Evolutionary conservation across 345 rosid genomes (phyloP).

Genomic region (Brassica rapa): DNA sequence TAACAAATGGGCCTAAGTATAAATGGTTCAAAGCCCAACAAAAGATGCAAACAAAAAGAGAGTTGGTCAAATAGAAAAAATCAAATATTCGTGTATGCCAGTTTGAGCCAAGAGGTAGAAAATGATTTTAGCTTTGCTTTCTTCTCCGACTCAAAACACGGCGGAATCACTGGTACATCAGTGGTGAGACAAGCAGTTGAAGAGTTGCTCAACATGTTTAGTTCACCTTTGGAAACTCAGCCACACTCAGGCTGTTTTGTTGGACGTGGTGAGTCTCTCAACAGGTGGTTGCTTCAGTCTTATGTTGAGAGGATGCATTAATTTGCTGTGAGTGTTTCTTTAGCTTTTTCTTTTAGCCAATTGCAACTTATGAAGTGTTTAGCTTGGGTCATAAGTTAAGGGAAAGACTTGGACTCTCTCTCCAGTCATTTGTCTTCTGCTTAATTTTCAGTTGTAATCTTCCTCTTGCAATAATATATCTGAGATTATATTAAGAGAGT

Average conservation of each 20-base stretch:
- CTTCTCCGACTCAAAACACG: background rate
- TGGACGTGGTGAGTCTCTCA: slow-evolving; percentile 82
- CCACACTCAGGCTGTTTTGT: slow-evolving; percentile 67
- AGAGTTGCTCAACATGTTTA: slow-evolving; percentile 69
- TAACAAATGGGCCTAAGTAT: background rate
- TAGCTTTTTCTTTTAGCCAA: background rate
- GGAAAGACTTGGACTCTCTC: no score
- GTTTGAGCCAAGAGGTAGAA: slow-evolving; percentile 21
- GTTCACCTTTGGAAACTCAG: slow-evolving; percentile 75
- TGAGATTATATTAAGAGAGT: background rate
- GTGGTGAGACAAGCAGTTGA: slow-evolving; percentile 76
- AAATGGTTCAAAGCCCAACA: background rate
- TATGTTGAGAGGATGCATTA: slow-evolving; percentile 90
- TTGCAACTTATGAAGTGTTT: background rate
- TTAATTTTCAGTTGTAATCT: background rate
- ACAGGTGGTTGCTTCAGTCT: slow-evolving; percentile 73
- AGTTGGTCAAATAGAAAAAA: background rate
- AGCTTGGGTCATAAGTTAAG: slow-evolving; percentile 23
- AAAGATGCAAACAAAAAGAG: background rate
- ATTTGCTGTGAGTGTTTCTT: slow-evolving; percentile 43
- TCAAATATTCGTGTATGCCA: background rate
- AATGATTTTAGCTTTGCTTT: background rate
- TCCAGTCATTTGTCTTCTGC: background rate
- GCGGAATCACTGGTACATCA: slow-evolving; percentile 76
- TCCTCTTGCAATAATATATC: background rate